Evolutionary conservation across 2,329 filamentous ascomycete genomes (phyloP).

Genomic region (Fusarium solani-melongenae): DNA sequence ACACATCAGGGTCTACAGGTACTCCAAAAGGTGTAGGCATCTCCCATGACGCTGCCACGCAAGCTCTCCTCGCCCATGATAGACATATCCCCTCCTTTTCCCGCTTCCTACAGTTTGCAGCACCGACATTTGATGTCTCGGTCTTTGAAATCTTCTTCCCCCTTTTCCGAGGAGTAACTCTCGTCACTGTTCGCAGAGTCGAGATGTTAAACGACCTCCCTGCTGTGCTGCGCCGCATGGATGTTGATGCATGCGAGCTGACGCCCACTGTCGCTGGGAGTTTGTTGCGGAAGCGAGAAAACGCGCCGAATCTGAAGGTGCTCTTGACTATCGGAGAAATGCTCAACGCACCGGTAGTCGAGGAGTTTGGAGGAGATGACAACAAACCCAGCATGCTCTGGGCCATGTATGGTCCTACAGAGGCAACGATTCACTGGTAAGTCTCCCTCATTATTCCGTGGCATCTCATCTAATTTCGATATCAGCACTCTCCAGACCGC

Average conservation of each 20-base stretch:
- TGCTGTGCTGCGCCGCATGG: slow-evolving; percentile 69
- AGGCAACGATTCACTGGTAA: slow-evolving; percentile 87
- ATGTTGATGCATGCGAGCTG: slow-evolving; percentile 86
- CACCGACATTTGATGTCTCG: slow-evolving; percentile 93
- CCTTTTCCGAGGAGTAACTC: slow-evolving; percentile 76
- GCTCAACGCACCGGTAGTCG: slow-evolving; percentile 80
- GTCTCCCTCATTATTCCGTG: slow-evolving; percentile 14
- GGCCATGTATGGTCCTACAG: slow-evolving; percentile 95
- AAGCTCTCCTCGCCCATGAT: slow-evolving; percentile 85
- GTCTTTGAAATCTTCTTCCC: slow-evolving; percentile 97
- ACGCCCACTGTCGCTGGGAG: slow-evolving; percentile 89
- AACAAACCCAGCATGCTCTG: slow-evolving; percentile 74
- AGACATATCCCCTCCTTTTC: slow-evolving; percentile 79
- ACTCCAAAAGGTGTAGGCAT: slow-evolving; percentile 88
- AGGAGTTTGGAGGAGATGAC: slow-evolving; percentile 77
- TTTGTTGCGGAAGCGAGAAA: slow-evolving; percentile 73
- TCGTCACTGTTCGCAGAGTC: slow-evolving; percentile 76
- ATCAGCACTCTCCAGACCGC: slow-evolving; percentile 74
- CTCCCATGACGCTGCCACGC: slow-evolving; percentile 82
- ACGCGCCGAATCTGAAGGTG: slow-evolving; percentile 75
- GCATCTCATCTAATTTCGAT: slow-evolving; percentile 1
- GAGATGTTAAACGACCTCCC: slow-evolving; percentile 82
- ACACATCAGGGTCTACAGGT: slow-evolving; percentile 91
- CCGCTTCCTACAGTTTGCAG: slow-evolving; percentile 90
- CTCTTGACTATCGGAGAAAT: slow-evolving; percentile 93